Conservation (phyloP, 495 filamentous ascomycete species). For the Zalerion maritima region DNA sequence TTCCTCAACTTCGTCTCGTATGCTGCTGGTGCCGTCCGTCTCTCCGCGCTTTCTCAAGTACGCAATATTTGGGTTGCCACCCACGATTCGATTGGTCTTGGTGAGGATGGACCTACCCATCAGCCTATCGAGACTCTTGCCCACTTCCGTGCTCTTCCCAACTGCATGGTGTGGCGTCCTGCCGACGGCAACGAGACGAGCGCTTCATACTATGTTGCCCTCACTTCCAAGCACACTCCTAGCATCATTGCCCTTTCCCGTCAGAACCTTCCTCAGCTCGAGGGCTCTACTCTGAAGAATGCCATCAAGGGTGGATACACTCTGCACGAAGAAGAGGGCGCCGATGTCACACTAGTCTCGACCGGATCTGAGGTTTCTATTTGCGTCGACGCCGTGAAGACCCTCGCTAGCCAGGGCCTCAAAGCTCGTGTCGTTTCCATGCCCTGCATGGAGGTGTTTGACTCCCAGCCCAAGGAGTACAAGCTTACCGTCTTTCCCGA, state of each 20-base stretch:
- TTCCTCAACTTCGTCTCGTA: slow-evolving; percentile 99
- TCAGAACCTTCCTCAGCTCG: slow-evolving; percentile 96
- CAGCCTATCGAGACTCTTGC: slow-evolving; percentile 99
- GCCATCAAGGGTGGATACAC: slow-evolving; percentile 93
- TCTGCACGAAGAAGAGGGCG: slow-evolving; percentile 66
- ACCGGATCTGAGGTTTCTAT: slow-evolving; percentile 95
- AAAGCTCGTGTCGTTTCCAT: slow-evolving; percentile 88
- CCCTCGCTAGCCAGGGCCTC: slow-evolving; percentile 75
- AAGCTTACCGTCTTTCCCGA: slow-evolving; percentile 80
- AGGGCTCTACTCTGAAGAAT: slow-evolving; percentile 75
- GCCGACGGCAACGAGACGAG: slow-evolving; percentile 98
- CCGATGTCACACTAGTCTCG: slow-evolving; percentile 78
- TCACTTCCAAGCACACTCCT: slow-evolving; percentile 83
- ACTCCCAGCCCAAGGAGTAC: slow-evolving; percentile 88
- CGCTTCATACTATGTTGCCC: slow-evolving; percentile 90
- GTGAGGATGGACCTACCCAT: slow-evolving; percentile 97
- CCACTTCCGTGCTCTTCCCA: slow-evolving; percentile 97
- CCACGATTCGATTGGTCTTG: slow-evolving; percentile 98
- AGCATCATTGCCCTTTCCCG: slow-evolving; percentile 87
- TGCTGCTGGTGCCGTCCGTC: slow-evolving; percentile 84
- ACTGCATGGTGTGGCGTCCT: slow-evolving; percentile 99
- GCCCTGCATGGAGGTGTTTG: slow-evolving; percentile 96
- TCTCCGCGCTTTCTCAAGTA: slow-evolving; percentile 82
- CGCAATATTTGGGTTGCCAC: slow-evolving; percentile 94
- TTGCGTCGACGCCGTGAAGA: slow-evolving; percentile 79